Percentiles rank a stretch among this genome's conserved stretches.
Evolutionary conservation across 2,329 filamentous ascomycete species (phyloP).

Genomic region (Fusarium ramigenum): DNA sequence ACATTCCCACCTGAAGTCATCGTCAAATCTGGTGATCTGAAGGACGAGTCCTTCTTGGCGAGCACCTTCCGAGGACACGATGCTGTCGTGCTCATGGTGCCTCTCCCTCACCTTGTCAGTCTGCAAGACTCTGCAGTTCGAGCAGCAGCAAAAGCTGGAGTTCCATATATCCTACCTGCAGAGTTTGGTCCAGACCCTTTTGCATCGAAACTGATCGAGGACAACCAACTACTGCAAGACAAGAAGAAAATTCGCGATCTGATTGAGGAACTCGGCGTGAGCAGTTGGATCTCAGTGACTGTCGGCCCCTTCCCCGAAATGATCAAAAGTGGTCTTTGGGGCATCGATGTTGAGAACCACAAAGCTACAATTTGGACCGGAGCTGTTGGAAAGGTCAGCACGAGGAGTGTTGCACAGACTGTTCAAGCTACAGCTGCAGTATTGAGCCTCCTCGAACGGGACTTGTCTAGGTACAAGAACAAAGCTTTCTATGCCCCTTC

Average conservation of each 20-base stretch:
- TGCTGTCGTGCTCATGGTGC: conserved; percentile 11
- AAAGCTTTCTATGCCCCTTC: conserved; percentile 11
- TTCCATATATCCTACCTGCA: conserved; percentile 4
- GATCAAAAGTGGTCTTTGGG: conserved; percentile 11
- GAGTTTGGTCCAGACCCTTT: conserved; percentile 27
- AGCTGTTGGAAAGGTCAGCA: background rate
- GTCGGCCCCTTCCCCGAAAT: conserved; percentile 15
- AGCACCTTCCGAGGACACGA: conserved; percentile 10
- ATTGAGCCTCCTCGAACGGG: background rate
- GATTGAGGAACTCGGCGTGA: conserved; percentile 15
- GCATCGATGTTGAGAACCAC: background rate
- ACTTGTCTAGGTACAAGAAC: conserved; percentile 9
- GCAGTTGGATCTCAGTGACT: conserved; percentile 20
- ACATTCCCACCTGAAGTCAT: background rate
- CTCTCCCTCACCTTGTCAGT: conserved; percentile 13
- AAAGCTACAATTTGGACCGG: conserved; percentile 12
- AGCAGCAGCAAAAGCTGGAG: background rate
- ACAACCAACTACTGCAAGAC: conserved; percentile 13
- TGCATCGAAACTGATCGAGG: background rate
- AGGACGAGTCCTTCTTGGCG: conserved; percentile 8
- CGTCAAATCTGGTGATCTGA: conserved; percentile 4
- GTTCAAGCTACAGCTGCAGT: conserved; percentile 7
- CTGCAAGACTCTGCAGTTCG: conserved; percentile 21
- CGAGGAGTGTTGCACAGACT: background rate
- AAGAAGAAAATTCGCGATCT: conserved; percentile 18